Evolutionary conservation across 768 basidiomycete genomes (phyloP), one percentile per base, ranked within the genome.

Genomic region (Pleurotus platypus): DNA sequence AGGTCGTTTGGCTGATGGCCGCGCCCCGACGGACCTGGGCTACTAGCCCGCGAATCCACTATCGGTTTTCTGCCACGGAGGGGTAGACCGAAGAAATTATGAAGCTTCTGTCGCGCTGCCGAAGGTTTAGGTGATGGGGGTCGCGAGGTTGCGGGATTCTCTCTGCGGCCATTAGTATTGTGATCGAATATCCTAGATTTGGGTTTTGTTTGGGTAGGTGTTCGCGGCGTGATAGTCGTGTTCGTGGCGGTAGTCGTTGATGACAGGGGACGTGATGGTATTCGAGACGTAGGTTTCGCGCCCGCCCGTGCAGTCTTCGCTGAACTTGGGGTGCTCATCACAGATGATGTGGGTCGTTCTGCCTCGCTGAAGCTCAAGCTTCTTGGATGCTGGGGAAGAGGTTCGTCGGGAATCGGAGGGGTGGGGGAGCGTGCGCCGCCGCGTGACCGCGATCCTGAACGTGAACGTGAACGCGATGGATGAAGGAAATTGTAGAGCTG

Each of bases 181-280:
- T 24, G 18, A 18, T 15, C 37, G 3, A 37, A 24, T 38, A 26
- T 42, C 58, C 53, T 55, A 56, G 61, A 38, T 64, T 61, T 69
- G 46, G 74, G 60, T 61, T 70, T 50, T 9, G 55, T 58, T 38
- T 57, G 55, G 18, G 49, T 82, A 22, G 81, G 81, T 0, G 83
- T 82, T 13, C 72, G 71, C n/a, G 85, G 84, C 5, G 79, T 82
- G 55, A 83, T 74, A 4, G 86, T 87, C 16, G 80, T 76, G 63
- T 81, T 81, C 2, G 86, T 86, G 1, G 81, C 78, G 15, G 81
- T 81, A 0, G 86, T 86, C 0, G 81, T 84, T 18, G 83, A 80
- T 2, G 87, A 88, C 20, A 90, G 70, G 3, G 88, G 88, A 5
- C 87, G 80, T 18, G 82, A 84, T 58, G 75, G 73, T 57, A 79